These are phyloP conservation scores for Leccinum fibrillosum DNA, from an alignment of 768 basidiomycete genomes.

Conservation along the genomic window DNA sequence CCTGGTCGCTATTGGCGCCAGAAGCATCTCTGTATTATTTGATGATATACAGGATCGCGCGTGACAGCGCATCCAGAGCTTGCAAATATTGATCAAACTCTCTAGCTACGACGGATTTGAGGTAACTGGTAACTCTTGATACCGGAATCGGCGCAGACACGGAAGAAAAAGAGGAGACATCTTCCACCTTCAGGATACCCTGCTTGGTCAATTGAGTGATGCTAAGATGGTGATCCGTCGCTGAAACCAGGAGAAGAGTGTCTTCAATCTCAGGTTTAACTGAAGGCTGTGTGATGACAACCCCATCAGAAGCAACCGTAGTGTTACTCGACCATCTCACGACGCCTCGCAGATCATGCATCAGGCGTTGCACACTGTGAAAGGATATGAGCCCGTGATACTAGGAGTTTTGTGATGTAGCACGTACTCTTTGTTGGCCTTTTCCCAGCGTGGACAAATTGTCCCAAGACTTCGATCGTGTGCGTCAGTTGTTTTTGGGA, in stretches of 20 bases:
- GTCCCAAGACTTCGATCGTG: constrained; percentile 77
- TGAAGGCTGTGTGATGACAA: constrained; percentile 42
- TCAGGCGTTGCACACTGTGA: constrained; percentile 59
- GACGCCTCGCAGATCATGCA: constrained; percentile 79
- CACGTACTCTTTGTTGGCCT: constrained; percentile 78
- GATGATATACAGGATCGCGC: constrained; percentile 95
- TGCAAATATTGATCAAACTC: constrained; percentile 82
- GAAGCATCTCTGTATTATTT: too few relatives aligned
- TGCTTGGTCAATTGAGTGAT: constrained; percentile 95
- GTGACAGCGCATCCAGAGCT: constrained; percentile 91
- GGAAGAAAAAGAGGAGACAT: constrained; percentile 98
- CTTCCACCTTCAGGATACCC: constrained; percentile 90
- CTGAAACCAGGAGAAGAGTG: constrained; percentile 77
- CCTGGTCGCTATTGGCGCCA: too few relatives aligned
- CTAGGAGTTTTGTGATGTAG: not conserved
- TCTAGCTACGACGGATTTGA: constrained; percentile 64
- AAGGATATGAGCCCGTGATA: not conserved
- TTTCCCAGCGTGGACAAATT: constrained; percentile 70
- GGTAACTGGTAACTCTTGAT: constrained; percentile 68
- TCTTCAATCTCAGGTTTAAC: constrained; percentile 74
- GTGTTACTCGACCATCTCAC: constrained; percentile 44
- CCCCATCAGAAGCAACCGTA: constrained; percentile 32
- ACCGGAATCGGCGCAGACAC: constrained; percentile 93
- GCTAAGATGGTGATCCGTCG: constrained; percentile 96
- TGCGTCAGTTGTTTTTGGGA: constrained; percentile 76